Evolutionary conservation across 352 stramenopile genomes (phyloP), one percentile per base, ranked within the genome.

Genomic region (Globisporangium viniferum): DNA sequence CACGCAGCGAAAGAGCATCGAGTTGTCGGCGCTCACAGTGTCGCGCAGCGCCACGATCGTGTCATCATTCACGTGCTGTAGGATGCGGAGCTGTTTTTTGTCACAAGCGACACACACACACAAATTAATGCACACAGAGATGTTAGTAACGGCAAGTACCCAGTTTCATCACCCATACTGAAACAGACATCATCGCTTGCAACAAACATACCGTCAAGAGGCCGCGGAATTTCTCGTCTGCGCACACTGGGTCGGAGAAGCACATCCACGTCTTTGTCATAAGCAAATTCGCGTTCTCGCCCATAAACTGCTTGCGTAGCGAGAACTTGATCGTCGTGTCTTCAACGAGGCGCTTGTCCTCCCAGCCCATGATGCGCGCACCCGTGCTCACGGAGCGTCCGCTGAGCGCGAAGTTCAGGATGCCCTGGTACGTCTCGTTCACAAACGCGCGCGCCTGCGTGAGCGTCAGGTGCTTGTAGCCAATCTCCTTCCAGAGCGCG

Each of bases 41-140:
- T 90, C 83, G 9, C 84, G 80, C 57, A 92, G 53, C 29, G 82
- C 82, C 41, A 92, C 75, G 36, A 92, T 74, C n/a, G 78, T 89
- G 67, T 92, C 84, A 33, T 90, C 84, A 39, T 86, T 86, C 65
- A 92, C 76, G 20, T 78, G 77, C 73, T 92, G 84, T n/a, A 92
- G 64, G 39, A 92, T 79, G 2, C 72, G 76, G 12, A 83, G 68
- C 72, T 83, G 70, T 55, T 56, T 7, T 59, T 46, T 22, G 33
- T 20, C 22, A 66, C 33, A 62, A 46, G 49, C 48, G 67, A 71
- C 29, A 54, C 51, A 56, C 53, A 31, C 51, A 35, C 49, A 57
- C 22, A 39, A 7, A 24, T 24, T 24, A 24, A 59, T 59, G 22
- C 31, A 33, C 31, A 33, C 31, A 33, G 2, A 33, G 31, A 3